A percentile compares a stretch with the other conserved stretches of the same genome.
phyloP scores from a whole-genome alignment of 169 alveolate species.

The Cyclospora cayetanensis region DNA sequence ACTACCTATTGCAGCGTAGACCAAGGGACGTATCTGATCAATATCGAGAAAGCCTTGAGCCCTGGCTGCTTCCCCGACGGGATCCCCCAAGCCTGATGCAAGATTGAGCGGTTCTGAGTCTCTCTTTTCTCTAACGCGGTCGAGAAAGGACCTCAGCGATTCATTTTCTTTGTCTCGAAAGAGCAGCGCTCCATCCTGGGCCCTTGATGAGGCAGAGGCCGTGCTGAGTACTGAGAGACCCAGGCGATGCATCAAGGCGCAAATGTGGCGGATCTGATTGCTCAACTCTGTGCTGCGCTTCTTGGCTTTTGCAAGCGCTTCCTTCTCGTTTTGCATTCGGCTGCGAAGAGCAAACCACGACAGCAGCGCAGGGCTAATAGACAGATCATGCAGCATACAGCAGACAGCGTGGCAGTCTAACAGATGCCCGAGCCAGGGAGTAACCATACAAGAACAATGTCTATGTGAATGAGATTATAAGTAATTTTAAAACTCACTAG shows the following conservation, averaged over 20 bases:
- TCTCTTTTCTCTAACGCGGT: conserved; percentile 24
- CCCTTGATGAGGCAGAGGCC: conserved; percentile 46
- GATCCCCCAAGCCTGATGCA: conserved; percentile 45
- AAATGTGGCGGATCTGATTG: conserved; percentile 50
- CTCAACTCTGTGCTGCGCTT: conserved; percentile 58
- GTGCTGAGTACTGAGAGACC: conserved; percentile 69
- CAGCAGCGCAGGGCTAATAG: neutral
- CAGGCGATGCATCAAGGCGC: conserved; percentile 53
- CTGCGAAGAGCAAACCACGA: neutral
- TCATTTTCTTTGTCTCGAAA: conserved; percentile 31
- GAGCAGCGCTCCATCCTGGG: neutral
- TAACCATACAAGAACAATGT: no score
- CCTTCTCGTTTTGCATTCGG: conserved; percentile 67
- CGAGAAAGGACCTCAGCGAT: conserved; percentile 48
- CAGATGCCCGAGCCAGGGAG: no score
- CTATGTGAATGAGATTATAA: no score
- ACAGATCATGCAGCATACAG: no score
- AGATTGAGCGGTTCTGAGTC: conserved; percentile 50
- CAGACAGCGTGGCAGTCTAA: no score
- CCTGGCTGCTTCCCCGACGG: conserved; percentile 45
- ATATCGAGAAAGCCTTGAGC: conserved; percentile 66
- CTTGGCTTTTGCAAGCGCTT: conserved; percentile 44
- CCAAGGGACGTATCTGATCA: conserved; percentile 67
- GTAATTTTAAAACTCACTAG: conserved; percentile 23
- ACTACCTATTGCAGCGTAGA: conserved; percentile 52